Conservation (phyloP, 805 yeast species). For the Ogataea naganishii region DNA sequence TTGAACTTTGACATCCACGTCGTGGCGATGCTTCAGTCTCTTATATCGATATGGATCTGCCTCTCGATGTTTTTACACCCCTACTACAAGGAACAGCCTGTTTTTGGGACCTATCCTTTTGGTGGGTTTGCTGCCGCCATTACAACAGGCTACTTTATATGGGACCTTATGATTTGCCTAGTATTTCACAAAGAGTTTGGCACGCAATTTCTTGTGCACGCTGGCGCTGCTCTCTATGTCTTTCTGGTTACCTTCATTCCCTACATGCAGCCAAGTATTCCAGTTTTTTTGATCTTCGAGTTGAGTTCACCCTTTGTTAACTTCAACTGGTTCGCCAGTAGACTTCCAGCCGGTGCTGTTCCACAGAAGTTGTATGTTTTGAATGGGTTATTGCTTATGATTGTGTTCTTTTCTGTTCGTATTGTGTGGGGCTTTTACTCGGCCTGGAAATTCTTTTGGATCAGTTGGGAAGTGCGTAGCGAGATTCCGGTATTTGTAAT, state of each 20-base stretch:
- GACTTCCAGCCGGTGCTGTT: slow-evolving; percentile 61
- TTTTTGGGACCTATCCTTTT: slow-evolving; percentile 67
- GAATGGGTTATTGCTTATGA: slow-evolving; percentile 67
- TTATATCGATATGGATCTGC: slow-evolving; percentile 50
- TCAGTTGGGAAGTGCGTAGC: slow-evolving; percentile 30
- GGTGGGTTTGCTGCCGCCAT: slow-evolving; percentile 65
- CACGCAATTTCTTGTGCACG: slow-evolving; percentile 74
- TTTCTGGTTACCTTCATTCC: slow-evolving; percentile 60
- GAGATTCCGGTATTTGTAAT: slow-evolving; percentile 41
- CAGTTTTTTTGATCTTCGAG: slow-evolving; percentile 79
- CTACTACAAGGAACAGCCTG: slow-evolving; percentile 36
- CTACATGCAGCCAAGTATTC: slow-evolving; percentile 72
- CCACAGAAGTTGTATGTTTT: slow-evolving; percentile 43
- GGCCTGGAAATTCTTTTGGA: slow-evolving; percentile 43
- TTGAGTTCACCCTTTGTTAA: slow-evolving; percentile 92
- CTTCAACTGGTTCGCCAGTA: slow-evolving; percentile 81
- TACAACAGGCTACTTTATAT: slow-evolving; percentile 79
- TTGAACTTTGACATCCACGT: slow-evolving; percentile 85
- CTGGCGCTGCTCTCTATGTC: slow-evolving; percentile 70
- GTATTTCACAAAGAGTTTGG: slow-evolving; percentile 63
- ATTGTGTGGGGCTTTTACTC: slow-evolving; percentile 85
- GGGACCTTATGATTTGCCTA: slow-evolving; percentile 76
- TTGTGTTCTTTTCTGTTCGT: slow-evolving; percentile 68
- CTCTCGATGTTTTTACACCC: slow-evolving; percentile 60
- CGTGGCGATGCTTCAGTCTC: slow-evolving; percentile 79